These are phyloP conservation scores for Phlegmacium glaucopus DNA, from an alignment of 768 basidiomycete genomes.

Conservation along the genomic window DNA sequence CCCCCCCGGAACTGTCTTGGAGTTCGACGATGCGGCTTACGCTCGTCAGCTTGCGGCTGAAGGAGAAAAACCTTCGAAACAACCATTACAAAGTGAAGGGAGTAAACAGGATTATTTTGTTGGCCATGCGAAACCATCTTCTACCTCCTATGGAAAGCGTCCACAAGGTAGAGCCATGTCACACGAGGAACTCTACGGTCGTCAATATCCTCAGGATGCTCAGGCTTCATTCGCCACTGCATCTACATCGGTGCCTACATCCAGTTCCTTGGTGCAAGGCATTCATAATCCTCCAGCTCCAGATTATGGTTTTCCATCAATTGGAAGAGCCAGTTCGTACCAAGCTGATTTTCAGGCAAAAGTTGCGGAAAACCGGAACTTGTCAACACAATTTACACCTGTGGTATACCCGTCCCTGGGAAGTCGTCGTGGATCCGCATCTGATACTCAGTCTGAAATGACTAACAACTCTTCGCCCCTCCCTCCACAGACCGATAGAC, in stretches of 20 bases:
- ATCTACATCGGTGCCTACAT: not conserved
- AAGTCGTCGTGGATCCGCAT: constrained; percentile 12
- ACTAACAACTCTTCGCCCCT: constrained; percentile 14
- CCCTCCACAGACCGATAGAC: not conserved
- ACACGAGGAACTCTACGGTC: not conserved
- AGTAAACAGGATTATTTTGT: too few relatives aligned
- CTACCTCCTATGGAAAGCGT: not conserved
- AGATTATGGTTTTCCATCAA: not conserved
- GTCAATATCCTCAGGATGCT: not conserved
- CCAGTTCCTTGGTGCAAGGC: not conserved
- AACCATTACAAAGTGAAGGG: not conserved
- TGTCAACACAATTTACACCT: not conserved
- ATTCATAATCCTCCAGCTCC: not conserved
- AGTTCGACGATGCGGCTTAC: constrained; percentile 42
- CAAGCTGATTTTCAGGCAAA: not conserved
- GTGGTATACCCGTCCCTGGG: constrained; percentile 13
- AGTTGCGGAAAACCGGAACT: not conserved
- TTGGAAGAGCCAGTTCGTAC: not conserved
- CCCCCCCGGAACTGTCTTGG: constrained; percentile 9
- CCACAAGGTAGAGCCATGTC: not conserved
- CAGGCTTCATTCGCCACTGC: too few relatives aligned
- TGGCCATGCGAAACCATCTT: not conserved
- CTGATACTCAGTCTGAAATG: constrained; percentile 14
- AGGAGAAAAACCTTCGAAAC: constrained; percentile 24
- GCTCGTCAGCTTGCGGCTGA: constrained; percentile 41